Percentiles rank a stretch among this genome's conserved stretches.
Evolutionary conservation across 495 filamentous ascomycete genomes (phyloP).

Genomic region (Penicillium daleae): DNA sequence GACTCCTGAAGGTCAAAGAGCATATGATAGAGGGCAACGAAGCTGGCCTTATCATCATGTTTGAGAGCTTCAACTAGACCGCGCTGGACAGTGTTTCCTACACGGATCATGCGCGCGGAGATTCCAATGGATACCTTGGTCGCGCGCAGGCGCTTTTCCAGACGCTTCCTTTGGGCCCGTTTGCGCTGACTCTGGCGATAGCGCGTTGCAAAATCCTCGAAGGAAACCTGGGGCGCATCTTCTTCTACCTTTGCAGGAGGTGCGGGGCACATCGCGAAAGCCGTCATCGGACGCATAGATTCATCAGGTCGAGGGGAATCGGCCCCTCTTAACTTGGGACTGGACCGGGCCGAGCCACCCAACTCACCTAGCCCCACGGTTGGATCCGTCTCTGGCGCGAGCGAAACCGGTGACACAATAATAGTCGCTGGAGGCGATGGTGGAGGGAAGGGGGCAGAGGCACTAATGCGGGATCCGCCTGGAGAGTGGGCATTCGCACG

Average conservation of each 20-base stretch:
- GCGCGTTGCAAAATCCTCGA: constrained; percentile 48
- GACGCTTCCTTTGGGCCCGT: constrained; percentile 42
- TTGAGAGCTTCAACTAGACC: constrained; percentile 87
- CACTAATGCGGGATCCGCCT: constrained; percentile 31
- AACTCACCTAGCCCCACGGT: constrained; percentile 45
- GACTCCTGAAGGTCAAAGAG: constrained; percentile 86
- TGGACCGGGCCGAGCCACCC: constrained; percentile 44
- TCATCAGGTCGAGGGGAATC: constrained; percentile 29
- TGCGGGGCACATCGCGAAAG: constrained; percentile 14
- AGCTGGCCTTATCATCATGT: constrained; percentile 86
- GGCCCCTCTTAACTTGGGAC: constrained; percentile 35
- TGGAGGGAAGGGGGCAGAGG: constrained; percentile 34
- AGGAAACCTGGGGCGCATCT: constrained; percentile 39
- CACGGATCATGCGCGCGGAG: constrained; percentile 76
- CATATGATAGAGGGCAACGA: constrained; percentile 84
- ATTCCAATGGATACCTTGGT: constrained; percentile 71
- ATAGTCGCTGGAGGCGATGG: constrained; percentile 29
- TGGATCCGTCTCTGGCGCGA: constrained; percentile 9
- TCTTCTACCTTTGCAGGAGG: constrained; percentile 22
- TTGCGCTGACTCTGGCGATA: constrained; percentile 51
- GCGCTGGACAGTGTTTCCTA: constrained; percentile 75
- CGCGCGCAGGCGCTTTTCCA: constrained; percentile 48
- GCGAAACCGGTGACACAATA: constrained; percentile 6
- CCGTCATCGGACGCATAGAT: constrained; percentile 12
- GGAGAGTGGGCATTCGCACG: constrained; percentile 32